Evolutionary conservation across 2,329 filamentous ascomycete species (phyloP).

Genomic region (Paramyrothecium roridum): DNA sequence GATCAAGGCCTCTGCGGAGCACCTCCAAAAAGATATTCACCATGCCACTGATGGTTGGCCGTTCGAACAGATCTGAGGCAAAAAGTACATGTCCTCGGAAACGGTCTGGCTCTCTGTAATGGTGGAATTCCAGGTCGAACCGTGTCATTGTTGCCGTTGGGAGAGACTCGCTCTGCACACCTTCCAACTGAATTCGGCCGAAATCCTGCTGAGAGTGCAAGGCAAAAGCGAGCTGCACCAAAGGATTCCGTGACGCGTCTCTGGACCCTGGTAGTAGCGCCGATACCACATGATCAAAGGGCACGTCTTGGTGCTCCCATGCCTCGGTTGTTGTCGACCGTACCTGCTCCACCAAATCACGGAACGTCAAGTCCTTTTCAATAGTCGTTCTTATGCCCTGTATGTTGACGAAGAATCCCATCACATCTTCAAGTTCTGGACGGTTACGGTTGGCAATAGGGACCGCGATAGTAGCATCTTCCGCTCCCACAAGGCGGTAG

Average conservation of each 20-base stretch:
- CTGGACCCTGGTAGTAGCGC: not conserved
- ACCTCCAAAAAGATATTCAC: conserved; percentile 11
- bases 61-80: conserved; percentile 13
- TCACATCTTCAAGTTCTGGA: not conserved
- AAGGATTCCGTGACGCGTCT: conserved; percentile 12
- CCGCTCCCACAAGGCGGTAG: conserved; percentile 3
- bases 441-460: conserved; percentile 1
- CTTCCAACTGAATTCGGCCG: conserved; percentile 13
- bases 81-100: conserved; percentile 8
- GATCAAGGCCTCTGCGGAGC: conserved; percentile 7
- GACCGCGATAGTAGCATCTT: conserved; percentile 4
- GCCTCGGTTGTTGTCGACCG: not conserved
- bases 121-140: conserved; percentile 19
- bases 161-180: conserved; percentile 3
- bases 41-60: conserved; percentile 10
- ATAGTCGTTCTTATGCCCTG: conserved; percentile 4
- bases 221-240: conserved; percentile 13
- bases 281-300: conserved; percentile 4
- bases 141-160: not conserved
- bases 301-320: conserved; percentile 5
- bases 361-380: conserved; percentile 2
- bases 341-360: conserved; percentile 2
- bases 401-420: conserved; percentile 7
- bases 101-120: conserved; percentile 8
- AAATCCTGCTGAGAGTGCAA: conserved; percentile 15